These are phyloP conservation scores for Halophytophthora batemanensis DNA, from an alignment of 352 stramenopile genomes.

Conservation along the genomic window DNA sequence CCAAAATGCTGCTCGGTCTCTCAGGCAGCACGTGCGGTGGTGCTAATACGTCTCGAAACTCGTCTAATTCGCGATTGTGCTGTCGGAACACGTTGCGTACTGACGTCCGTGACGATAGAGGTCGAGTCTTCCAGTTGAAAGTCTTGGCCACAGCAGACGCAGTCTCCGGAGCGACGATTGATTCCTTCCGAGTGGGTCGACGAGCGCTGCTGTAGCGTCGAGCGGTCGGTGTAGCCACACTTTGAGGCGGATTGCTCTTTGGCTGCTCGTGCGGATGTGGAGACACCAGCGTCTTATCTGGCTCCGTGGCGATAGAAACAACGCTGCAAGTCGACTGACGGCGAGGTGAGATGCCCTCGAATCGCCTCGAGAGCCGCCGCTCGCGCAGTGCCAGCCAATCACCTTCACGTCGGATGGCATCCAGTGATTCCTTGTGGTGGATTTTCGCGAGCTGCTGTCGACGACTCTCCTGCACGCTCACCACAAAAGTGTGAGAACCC, in stretches of 20 bases:
- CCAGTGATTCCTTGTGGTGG: conserved; percentile 31
- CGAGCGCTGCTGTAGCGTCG: conserved; percentile 21
- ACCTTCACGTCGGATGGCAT: conserved; percentile 29
- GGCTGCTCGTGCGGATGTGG: conserved; percentile 1
- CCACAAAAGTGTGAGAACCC: conserved; percentile 58
- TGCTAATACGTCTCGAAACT: conserved; percentile 25
- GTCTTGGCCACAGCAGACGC: conserved; percentile 8
- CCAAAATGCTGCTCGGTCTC: conserved; percentile 14
- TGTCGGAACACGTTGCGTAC: conserved; percentile 53
- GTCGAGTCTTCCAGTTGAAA: conserved; percentile 47
- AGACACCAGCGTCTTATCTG: not conserved
- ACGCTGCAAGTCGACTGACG: conserved; percentile 1
- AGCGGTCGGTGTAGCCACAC: not conserved
- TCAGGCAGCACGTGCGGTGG: conserved; percentile 14
- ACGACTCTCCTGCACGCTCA: conserved; percentile 58
- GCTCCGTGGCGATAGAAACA: not conserved
- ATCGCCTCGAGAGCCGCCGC: not conserved
- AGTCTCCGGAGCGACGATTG: conserved; percentile 3
- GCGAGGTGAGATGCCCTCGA: not conserved
- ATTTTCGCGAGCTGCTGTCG: conserved; percentile 40
- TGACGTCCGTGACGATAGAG: conserved; percentile 44
- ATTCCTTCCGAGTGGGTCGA: conserved; percentile 6
- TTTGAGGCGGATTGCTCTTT: conserved; percentile 1
- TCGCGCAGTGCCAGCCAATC: conserved; percentile 7
- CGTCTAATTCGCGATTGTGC: conserved; percentile 27